Evolutionary conservation across 306 rosid species (phyloP).

Genomic region (Astragalus membranaceus): DNA sequence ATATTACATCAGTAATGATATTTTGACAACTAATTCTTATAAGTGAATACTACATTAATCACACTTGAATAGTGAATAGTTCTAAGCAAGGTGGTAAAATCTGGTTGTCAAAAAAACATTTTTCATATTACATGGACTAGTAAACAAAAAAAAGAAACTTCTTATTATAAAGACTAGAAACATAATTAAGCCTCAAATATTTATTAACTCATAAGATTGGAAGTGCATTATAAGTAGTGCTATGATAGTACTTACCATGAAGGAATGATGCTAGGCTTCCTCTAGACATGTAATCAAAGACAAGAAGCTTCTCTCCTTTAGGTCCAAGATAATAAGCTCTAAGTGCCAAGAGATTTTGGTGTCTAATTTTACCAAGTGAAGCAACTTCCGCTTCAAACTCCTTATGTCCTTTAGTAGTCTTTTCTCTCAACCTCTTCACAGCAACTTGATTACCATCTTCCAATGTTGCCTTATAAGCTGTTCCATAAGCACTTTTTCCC

Average conservation of each 20-base stretch:
- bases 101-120: too few species aligned
- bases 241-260: slow-evolving; percentile 51
- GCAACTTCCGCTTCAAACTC: slow-evolving; percentile 84
- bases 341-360: slow-evolving; percentile 66
- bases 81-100: too few species aligned
- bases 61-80: too few species aligned
- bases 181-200: neutral
- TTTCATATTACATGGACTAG: too few species aligned
- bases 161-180: too few species aligned
- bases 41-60: too few species aligned
- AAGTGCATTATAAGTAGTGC: neutral
- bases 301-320: slow-evolving; percentile 70
- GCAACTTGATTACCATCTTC: slow-evolving; percentile 86
- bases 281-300: slow-evolving; percentile 74
- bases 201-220: neutral
- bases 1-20: too few species aligned
- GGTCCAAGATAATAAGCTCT: slow-evolving; percentile 76
- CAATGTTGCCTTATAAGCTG: slow-evolving; percentile 81
- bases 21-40: too few species aligned
- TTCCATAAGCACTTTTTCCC: slow-evolving; percentile 87
- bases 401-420: slow-evolving; percentile 72
- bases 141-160: too few species aligned
- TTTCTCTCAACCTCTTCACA: slow-evolving; percentile 87
- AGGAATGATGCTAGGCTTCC: slow-evolving; percentile 89
- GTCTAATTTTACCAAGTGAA: slow-evolving; percentile 68